Evolutionary conservation across 306 rosid species (phyloP), one percentile per base, ranked within the genome.

Genomic region (Prunus persica): DNA sequence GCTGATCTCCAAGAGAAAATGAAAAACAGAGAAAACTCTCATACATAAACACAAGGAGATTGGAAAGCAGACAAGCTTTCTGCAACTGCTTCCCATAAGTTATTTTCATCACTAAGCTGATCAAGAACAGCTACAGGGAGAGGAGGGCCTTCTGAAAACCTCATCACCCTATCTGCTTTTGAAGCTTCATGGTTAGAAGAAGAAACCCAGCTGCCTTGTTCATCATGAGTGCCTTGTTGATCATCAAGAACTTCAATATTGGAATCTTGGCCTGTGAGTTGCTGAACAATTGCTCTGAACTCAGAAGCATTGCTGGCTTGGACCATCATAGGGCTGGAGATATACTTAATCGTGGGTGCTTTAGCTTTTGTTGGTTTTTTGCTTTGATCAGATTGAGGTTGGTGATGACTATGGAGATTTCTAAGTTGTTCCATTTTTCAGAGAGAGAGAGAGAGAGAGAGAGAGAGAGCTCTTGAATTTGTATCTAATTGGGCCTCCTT

Each of bases 231-330:
- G 2, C 22, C 2, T 22, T 15, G 20, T 13, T 15, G 64, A 6
- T 34, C 52, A 34, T 76, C 73, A 6, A 16, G 4, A 10, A 61
- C 41, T 20, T 30, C 18, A 18, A n/a, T 22, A 65, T 38, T 24
- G 6, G 89, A 79, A 64, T 84, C 12, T 51, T 79, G 77, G 68
- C 89, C 89, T 0, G 89, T 86, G 78, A 86, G 83, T 72, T 81
- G 71, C 62, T 83, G 89, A 68, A 86, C 89, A n/a, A 86, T 86
- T 28, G 84, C 83, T 75, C 85, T 78, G 70, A 86, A 86, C 79
- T 86, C 89, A 2, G 84, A 67, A 32, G 87, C 86, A 46, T 64
- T 78, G 27, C 65, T 86, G 19, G 87, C 89, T 32, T 76, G 79
- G 24, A 86, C 84, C 83, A 81, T 78, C 87, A 78, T 41, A 2